A percentile compares a stretch with the other conserved stretches of the same genome.
phyloP scores from a whole-genome alignment of 192 early-diverging fungal genomes.

The Allomyces macrogynus region DNA sequence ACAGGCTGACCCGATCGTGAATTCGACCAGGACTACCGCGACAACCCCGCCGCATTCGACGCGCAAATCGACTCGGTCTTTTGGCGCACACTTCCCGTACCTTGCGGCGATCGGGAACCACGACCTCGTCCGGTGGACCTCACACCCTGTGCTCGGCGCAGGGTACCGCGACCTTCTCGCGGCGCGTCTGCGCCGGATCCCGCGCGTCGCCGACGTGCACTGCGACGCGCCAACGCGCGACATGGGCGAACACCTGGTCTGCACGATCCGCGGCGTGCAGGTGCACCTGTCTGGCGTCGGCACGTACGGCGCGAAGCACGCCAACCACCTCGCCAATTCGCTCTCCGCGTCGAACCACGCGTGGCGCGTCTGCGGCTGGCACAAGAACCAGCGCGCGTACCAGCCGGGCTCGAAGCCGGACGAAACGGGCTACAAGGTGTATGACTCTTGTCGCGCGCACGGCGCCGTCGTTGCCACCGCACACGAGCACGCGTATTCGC shows the following conservation, averaged over 20 bases:
- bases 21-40: conserved; percentile 11
- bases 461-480: conserved; percentile 15
- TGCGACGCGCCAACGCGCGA: conserved; percentile 9
- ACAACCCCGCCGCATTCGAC: conserved; percentile 10
- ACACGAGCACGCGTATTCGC: conserved; percentile 18
- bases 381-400: conserved; percentile 18
- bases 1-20: too few relatives aligned
- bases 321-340: conserved; percentile 6
- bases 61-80: conserved; percentile 3
- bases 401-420: conserved; percentile 16
- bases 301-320: conserved; percentile 12
- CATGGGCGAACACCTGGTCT: conserved; percentile 12
- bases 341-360: conserved; percentile 3
- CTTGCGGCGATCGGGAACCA: conserved; percentile 16
- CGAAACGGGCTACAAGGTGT: conserved; percentile 17
- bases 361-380: conserved; percentile 19
- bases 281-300: conserved; percentile 16
- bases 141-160: not conserved
- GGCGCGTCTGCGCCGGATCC: conserved; percentile 5
- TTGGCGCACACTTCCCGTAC: conserved; percentile 13
- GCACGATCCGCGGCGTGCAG: conserved; percentile 10
- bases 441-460: conserved; percentile 13
- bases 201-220: conserved; percentile 4
- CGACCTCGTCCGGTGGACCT: conserved; percentile 12
- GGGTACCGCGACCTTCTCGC: not conserved